These are phyloP conservation scores for Acorus gramineus DNA, from an alignment of 106 monocot genomes.

Conservation along the genomic window DNA sequence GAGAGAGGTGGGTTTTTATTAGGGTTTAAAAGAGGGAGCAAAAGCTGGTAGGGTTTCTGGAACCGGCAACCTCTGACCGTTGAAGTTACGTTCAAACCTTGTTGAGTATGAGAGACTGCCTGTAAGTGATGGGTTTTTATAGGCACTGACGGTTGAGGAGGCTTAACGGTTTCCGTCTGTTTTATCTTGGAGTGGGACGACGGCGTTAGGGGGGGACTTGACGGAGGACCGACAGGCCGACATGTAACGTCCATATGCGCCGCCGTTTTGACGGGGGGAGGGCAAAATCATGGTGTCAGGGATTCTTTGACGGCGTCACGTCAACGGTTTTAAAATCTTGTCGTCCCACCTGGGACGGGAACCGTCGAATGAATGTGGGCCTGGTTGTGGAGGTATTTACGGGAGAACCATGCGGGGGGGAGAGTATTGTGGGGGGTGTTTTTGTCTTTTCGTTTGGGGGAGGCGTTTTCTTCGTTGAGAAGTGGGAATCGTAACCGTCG, in stretches of 20 bases:
- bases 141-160: not conserved
- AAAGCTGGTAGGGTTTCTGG: slow-evolving; percentile 2
- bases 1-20: not conserved
- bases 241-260: slow-evolving; percentile 15
- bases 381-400: too few species aligned
- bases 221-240: slow-evolving; percentile 12
- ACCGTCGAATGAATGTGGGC: too few species aligned
- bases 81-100: too few species aligned
- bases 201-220: not conserved
- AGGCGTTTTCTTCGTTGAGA: too few species aligned
- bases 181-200: not conserved
- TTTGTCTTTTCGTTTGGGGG: too few species aligned
- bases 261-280: slow-evolving; percentile 3
- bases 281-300: too few species aligned
- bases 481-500: too few species aligned
- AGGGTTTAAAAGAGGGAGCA: not conserved
- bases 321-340: too few species aligned
- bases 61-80: slow-evolving; percentile 12
- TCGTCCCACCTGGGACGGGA: too few species aligned
- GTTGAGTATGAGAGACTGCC: not conserved
- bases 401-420: too few species aligned
- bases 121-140: not conserved
- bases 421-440: too few species aligned
- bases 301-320: too few species aligned
- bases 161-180: not conserved